Conservation (phyloP, 257 asterid genomes). For the Verbena officinalis region DNA sequence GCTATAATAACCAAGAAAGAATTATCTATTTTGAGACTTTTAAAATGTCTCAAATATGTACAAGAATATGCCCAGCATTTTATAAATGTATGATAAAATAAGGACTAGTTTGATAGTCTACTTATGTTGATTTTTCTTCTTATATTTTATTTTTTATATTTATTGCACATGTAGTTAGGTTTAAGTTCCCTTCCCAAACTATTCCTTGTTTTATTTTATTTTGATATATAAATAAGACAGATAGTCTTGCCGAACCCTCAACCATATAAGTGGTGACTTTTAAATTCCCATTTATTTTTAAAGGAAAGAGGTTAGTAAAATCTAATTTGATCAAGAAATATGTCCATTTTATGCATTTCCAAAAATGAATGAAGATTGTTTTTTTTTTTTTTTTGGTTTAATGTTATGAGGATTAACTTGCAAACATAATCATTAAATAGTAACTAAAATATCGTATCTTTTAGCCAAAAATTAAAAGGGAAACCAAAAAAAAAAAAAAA, state of each 20-base stretch:
- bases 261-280: slow-evolving; percentile 17
- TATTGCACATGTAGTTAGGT: slow-evolving; percentile 33
- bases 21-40: background rate
- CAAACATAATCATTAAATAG: slow-evolving; percentile 19
- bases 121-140: background rate
- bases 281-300: background rate
- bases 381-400: too few species aligned
- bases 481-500: background rate
- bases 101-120: background rate
- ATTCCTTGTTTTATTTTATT: background rate
- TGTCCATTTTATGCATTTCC: too few species aligned
- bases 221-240: slow-evolving; percentile 12
- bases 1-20: background rate
- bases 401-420: too few species aligned
- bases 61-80: background rate
- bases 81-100: background rate
- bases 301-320: background rate
- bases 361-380: too few species aligned
- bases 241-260: slow-evolving; percentile 34
- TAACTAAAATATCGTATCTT: slow-evolving; percentile 5
- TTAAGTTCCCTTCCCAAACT: slow-evolving; percentile 25
- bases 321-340: slow-evolving; percentile 16
- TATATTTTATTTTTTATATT: background rate
- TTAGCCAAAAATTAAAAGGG: background rate
- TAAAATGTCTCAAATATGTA: background rate